phyloP scores from a whole-genome alignment of 2,329 filamentous ascomycete species.

The Fusarium virguliforme region DNA sequence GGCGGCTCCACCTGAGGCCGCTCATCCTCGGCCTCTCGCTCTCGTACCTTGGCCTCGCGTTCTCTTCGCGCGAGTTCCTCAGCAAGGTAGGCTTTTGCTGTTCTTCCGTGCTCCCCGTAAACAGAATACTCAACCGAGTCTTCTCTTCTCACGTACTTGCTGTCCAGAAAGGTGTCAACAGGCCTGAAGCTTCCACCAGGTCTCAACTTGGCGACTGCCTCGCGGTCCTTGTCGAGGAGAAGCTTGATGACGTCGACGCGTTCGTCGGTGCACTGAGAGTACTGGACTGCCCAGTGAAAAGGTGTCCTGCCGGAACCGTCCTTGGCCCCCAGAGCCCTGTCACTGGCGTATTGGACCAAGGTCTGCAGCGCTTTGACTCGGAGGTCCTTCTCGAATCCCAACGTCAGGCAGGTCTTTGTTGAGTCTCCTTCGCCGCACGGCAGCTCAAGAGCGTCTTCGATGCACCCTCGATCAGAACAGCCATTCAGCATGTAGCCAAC shows the following conservation, averaged over 20 bases:
- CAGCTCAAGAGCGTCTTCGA: background rate
- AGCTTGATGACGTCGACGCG: slow-evolving; percentile 1
- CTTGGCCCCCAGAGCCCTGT: background rate
- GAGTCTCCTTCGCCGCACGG: background rate
- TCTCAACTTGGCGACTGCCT: background rate
- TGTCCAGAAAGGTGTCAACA: slow-evolving; percentile 4
- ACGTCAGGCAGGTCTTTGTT: background rate
- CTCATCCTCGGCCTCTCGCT: background rate
- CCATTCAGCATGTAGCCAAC: slow-evolving; percentile 5
- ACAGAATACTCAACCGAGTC: background rate
- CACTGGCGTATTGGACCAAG: slow-evolving; percentile 1
- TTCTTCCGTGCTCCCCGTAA: slow-evolving; percentile 4
- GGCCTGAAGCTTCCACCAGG: background rate
- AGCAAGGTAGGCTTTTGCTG: background rate
- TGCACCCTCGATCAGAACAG: background rate
- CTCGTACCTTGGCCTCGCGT: background rate
- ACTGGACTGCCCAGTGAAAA: slow-evolving; percentile 8
- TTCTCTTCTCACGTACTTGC: background rate
- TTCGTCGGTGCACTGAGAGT: slow-evolving; percentile 1
- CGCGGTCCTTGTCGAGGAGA: slow-evolving; percentile 7
- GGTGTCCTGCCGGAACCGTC: slow-evolving; percentile 5
- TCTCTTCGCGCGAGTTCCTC: background rate
- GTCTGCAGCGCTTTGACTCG: background rate
- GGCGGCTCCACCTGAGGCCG: background rate
- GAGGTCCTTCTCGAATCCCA: slow-evolving; percentile 1